phyloP scores from a whole-genome alignment of 352 stramenopile species.

The Globisporangium cederbergense region DNA sequence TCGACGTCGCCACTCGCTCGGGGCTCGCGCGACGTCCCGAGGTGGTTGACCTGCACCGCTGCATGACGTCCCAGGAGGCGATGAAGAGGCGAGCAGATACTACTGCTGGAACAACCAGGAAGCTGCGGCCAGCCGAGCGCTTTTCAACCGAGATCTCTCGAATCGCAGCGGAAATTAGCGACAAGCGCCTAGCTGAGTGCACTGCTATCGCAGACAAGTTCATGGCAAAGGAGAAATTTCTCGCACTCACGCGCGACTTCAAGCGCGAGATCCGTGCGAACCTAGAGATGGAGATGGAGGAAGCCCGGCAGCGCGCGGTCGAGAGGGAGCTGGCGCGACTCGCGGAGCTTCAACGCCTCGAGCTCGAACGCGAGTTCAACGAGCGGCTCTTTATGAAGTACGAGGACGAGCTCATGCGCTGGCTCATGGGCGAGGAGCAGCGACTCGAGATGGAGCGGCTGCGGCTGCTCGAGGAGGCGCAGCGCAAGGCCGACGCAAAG shows the following conservation, averaged over 20 bases:
- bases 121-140: slow-evolving; percentile 29
- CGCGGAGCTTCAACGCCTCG: slow-evolving; percentile 29
- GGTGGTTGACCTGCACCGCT: slow-evolving; percentile 30
- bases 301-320: slow-evolving; percentile 46
- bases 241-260: slow-evolving; percentile 43
- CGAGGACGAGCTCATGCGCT: slow-evolving; percentile 63
- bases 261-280: slow-evolving; percentile 60
- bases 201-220: slow-evolving; percentile 20
- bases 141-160: slow-evolving; percentile 30
- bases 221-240: slow-evolving; percentile 16
- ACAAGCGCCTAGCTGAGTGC: slow-evolving; percentile 9
- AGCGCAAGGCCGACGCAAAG: slow-evolving; percentile 40
- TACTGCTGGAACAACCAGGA: neutral
- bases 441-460: slow-evolving; percentile 42
- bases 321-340: slow-evolving; percentile 44
- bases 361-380: slow-evolving; percentile 42
- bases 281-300: slow-evolving; percentile 59
- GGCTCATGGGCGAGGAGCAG: slow-evolving; percentile 43
- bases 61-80: neutral
- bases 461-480: slow-evolving; percentile 34
- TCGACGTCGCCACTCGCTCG: slow-evolving; percentile 34
- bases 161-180: slow-evolving; percentile 12
- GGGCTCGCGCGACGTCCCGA: slow-evolving; percentile 42
- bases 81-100: slow-evolving; percentile 16
- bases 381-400: slow-evolving; percentile 66